A percentile compares a stretch with the other conserved stretches of the same genome.
Conservation (phyloP, 73 alveolate genomes). For the Paramecium caudatum region DNA sequence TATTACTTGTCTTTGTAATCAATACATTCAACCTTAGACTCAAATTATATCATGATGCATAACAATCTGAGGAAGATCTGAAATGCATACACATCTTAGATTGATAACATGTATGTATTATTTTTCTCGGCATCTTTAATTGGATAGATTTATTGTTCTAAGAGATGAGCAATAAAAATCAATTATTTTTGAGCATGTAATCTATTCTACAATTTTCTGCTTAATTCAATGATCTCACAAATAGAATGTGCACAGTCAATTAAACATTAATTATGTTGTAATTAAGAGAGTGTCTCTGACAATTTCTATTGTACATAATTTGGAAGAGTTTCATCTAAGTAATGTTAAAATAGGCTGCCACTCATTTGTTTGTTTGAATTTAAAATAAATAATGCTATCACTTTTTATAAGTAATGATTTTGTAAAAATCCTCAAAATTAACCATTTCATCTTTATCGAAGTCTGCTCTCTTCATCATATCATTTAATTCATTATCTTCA, state of each 20-base stretch:
- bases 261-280: not conserved
- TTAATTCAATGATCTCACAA: not conserved
- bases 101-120: not conserved
- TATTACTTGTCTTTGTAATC: slow-evolving; percentile 14
- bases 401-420: slow-evolving; percentile 78
- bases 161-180: not conserved
- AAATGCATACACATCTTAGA: slow-evolving; percentile 14
- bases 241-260: not conserved
- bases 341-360: not conserved
- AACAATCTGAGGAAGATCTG: not conserved
- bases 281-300: not conserved
- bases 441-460: slow-evolving; percentile 82
- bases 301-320: slow-evolving; percentile 30
- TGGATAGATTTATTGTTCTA: slow-evolving; percentile 12
- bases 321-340: slow-evolving; percentile 13
- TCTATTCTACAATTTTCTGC: slow-evolving; percentile 22
- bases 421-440: slow-evolving; percentile 83
- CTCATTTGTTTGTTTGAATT: slow-evolving; percentile 45
- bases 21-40: not conserved
- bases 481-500: slow-evolving; percentile 79
- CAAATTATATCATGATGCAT: slow-evolving; percentile 33
- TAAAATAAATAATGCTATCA: not conserved
- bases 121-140: slow-evolving; percentile 37
- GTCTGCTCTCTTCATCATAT: slow-evolving; percentile 80
- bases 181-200: not conserved